Conservation (phyloP, 2,329 filamentous ascomycete species). For the Ampelomyces quisqualis region DNA sequence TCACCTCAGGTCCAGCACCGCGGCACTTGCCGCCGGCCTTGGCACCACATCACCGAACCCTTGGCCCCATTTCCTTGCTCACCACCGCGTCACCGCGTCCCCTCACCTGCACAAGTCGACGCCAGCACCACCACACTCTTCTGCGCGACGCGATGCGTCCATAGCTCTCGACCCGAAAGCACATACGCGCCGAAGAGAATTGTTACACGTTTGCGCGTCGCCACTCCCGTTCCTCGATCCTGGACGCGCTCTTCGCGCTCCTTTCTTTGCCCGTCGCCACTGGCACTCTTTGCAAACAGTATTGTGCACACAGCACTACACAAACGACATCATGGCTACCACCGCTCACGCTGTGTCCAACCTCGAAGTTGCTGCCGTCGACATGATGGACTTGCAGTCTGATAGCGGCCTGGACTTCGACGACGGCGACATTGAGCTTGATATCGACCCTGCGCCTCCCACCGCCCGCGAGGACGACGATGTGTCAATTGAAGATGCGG, state of each 20-base stretch:
- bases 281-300: neutral
- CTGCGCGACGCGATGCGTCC: constrained; percentile 12
- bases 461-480: constrained; percentile 46
- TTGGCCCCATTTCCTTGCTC: constrained; percentile 13
- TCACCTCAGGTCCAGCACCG: neutral
- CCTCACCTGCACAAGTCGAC: constrained; percentile 1
- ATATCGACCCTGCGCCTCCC: constrained; percentile 43
- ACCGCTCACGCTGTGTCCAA: constrained; percentile 21
- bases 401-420: constrained; percentile 49
- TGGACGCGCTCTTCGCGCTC: constrained; percentile 18
- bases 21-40: constrained; percentile 2
- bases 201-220: neutral
- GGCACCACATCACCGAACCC: constrained; percentile 12
- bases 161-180: constrained; percentile 3
- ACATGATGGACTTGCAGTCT: constrained; percentile 59
- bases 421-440: constrained; percentile 63
- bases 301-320: neutral
- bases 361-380: constrained; percentile 41
- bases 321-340: constrained; percentile 25
- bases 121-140: neutral
- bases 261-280: neutral
- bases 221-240: constrained; percentile 8
- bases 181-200: neutral
- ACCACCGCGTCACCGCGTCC: constrained; percentile 7
- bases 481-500: constrained; percentile 58